Conservation (phyloP, 2,329 filamentous ascomycete species). For the Nannizziopsis arthrosporioides region DNA sequence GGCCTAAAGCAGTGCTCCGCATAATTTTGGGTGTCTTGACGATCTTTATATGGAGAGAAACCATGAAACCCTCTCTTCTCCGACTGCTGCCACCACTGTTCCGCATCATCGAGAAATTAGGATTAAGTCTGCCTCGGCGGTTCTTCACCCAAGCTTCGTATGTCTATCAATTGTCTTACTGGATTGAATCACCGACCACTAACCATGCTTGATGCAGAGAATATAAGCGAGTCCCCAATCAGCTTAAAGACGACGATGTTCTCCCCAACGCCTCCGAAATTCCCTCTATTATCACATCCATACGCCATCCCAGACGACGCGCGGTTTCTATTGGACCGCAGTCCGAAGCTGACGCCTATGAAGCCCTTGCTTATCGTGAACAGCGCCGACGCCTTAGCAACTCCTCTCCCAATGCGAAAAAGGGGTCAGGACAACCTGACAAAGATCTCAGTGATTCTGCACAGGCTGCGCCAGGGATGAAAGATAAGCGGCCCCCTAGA, state of each 20-base stretch:
- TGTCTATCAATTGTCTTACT: slow-evolving; percentile 17
- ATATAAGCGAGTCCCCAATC: slow-evolving; percentile 68
- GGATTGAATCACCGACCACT: background rate
- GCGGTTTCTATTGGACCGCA: slow-evolving; percentile 87
- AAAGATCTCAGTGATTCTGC: background rate
- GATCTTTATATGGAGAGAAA: slow-evolving; percentile 80
- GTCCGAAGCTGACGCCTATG: slow-evolving; percentile 91
- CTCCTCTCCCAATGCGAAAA: slow-evolving; percentile 26
- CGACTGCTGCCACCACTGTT: slow-evolving; percentile 73
- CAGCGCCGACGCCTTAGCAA: slow-evolving; percentile 51
- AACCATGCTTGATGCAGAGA: slow-evolving; percentile 37
- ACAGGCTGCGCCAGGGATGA: background rate
- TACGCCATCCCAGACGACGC: slow-evolving; percentile 65
- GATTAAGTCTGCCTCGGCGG: slow-evolving; percentile 68
- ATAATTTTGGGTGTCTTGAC: slow-evolving; percentile 68
- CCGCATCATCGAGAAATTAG: slow-evolving; percentile 66
- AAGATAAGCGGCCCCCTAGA: background rate
- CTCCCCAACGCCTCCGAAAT: slow-evolving; percentile 83
- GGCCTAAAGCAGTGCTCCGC: slow-evolving; percentile 51
- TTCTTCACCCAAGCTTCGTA: slow-evolving; percentile 83
- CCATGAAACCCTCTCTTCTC: slow-evolving; percentile 74
- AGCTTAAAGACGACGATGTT: slow-evolving; percentile 71
- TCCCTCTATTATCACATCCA: slow-evolving; percentile 66
- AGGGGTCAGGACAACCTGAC: slow-evolving; percentile 17
- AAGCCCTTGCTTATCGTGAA: slow-evolving; percentile 84